A percentile compares a stretch with the other conserved stretches of the same genome.
These are phyloP conservation scores for Gonium pectorale DNA, from an alignment of 139 green algal species.

Conservation along the genomic window DNA sequence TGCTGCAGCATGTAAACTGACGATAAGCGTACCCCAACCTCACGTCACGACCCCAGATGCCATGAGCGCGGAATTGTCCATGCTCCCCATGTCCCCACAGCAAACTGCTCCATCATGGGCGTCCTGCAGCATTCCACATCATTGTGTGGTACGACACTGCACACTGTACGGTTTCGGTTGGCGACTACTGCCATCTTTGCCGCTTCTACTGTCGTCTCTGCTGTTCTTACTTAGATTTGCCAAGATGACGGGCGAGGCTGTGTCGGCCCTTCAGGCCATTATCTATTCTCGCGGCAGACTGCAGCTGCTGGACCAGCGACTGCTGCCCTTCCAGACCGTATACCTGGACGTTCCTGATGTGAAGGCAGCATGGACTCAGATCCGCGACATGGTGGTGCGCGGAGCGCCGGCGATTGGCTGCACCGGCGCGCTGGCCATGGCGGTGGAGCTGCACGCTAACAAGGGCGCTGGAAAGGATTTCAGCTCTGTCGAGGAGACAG, in stretches of 20 bases:
- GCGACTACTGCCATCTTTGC: no score
- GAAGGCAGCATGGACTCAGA: constrained; percentile 73
- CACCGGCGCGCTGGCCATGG: constrained; percentile 83
- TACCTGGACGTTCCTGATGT: constrained; percentile 75
- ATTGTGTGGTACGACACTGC: no score
- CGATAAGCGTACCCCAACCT: no score
- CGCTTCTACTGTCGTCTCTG: no score
- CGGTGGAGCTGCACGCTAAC: constrained; percentile 71
- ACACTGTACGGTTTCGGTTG: no score
- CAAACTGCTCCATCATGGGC: no score
- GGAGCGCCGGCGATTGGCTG: constrained; percentile 95
- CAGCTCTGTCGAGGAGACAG: constrained; percentile 44
- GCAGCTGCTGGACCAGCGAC: constrained; percentile 92
- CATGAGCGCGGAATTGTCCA: no score
- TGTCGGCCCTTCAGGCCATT: constrained; percentile 71
- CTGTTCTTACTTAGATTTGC: background rate
- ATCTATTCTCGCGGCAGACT: constrained; percentile 79
- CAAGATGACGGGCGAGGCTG: background rate
- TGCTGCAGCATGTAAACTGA: no score
- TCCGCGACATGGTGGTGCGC: constrained; percentile 94
- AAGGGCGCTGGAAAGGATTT: constrained; percentile 46
- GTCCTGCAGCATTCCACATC: no score
- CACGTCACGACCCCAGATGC: no score
- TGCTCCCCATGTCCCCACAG: no score
- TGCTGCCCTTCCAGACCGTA: constrained; percentile 77